These are phyloP conservation scores for Lactarius trivialis DNA, from an alignment of 768 basidiomycete genomes.

Conservation along the genomic window DNA sequence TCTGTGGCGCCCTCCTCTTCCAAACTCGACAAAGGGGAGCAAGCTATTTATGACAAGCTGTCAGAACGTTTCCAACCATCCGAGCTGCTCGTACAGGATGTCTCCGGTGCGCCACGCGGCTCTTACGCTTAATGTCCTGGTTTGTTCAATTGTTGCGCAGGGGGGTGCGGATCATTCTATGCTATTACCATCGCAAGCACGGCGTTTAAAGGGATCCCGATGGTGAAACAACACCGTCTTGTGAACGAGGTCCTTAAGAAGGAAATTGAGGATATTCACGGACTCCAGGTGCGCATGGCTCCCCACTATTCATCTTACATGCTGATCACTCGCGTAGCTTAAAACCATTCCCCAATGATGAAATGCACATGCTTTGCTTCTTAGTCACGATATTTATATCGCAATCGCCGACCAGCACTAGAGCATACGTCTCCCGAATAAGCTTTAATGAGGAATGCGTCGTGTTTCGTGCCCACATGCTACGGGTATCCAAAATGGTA, in stretches of 20 bases:
- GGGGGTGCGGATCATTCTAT: slow-evolving; percentile 97
- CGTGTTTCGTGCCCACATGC: slow-evolving; percentile 2
- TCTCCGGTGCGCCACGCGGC: slow-evolving; percentile 68
- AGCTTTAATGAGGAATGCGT: neutral
- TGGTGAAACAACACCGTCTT: slow-evolving; percentile 89
- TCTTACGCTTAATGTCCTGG: neutral
- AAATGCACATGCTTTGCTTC: neutral
- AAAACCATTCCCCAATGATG: slow-evolving; percentile 13
- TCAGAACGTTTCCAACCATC: slow-evolving; percentile 69
- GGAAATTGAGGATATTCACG: slow-evolving; percentile 89
- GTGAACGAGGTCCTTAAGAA: slow-evolving; percentile 81
- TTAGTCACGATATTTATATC: slow-evolving; percentile 6
- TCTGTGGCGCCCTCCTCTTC: slow-evolving; percentile 10
- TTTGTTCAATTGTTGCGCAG: slow-evolving; percentile 34
- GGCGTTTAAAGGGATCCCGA: slow-evolving; percentile 79
- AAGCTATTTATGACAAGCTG: slow-evolving; percentile 65
- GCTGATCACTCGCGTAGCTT: slow-evolving; percentile 4
- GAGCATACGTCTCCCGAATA: neutral
- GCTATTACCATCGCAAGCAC: slow-evolving; percentile 82
- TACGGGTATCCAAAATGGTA: neutral
- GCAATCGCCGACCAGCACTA: neutral
- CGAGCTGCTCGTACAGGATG: slow-evolving; percentile 80
- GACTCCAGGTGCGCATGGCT: slow-evolving; percentile 61
- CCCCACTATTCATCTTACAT: neutral
- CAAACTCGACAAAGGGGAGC: slow-evolving; percentile 54